A percentile compares a stretch with the other conserved stretches of the same genome.
Conservation (phyloP, 495 filamentous ascomycete genomes). For the Trichoderma orchidacearum region DNA sequence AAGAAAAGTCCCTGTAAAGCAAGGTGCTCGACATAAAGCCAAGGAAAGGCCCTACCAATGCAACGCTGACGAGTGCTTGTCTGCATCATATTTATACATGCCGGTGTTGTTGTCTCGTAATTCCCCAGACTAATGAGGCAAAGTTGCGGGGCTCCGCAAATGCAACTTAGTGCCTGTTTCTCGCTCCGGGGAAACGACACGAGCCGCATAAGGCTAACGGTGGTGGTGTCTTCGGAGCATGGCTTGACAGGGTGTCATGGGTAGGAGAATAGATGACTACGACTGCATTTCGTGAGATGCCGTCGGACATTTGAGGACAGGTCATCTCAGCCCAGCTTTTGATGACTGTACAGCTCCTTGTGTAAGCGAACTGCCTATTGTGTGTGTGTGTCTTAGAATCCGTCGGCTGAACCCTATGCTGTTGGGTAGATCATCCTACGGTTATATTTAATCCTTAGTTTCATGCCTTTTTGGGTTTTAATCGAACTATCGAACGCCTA, state of each 20-base stretch:
- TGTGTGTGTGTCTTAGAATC: neutral
- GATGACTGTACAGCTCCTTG: neutral
- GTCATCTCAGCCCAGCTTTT: neutral
- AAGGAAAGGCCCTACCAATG: neutral
- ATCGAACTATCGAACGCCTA: neutral
- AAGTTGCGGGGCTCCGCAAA: neutral
- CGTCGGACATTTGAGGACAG: neutral
- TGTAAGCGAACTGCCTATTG: neutral
- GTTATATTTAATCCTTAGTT: neutral
- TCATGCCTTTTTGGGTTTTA: neutral
- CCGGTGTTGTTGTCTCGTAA: neutral
- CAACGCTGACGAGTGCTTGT: neutral
- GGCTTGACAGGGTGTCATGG: neutral
- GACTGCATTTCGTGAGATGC: neutral
- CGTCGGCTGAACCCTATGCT: neutral
- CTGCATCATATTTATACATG: conserved; percentile 1
- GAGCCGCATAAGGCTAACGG: neutral
- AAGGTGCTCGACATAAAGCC: neutral
- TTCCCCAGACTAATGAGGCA: neutral
- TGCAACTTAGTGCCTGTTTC: neutral
- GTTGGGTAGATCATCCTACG: neutral
- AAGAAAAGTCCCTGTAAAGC: neutral
- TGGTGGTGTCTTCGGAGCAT: neutral
- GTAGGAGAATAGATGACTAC: neutral
- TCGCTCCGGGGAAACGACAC: neutral